Evolutionary conservation across 208 protist species (phyloP).

Genomic region (Trypanosoma theileri): DNA sequence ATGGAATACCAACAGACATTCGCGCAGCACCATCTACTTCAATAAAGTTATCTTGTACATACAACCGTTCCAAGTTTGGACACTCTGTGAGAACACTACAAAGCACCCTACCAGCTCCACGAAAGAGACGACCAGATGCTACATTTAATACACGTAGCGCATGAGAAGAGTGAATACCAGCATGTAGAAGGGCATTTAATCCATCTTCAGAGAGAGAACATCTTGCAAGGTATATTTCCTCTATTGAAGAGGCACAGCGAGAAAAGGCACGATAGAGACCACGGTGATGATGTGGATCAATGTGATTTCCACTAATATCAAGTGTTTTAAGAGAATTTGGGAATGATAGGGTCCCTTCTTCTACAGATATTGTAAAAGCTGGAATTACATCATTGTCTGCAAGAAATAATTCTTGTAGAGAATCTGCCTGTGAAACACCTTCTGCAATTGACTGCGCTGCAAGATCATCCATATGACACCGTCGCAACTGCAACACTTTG

Average conservation of each 20-base stretch:
- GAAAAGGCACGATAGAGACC: slow-evolving; percentile 35
- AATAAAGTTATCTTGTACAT: slow-evolving; percentile 56
- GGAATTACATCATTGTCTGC: slow-evolving; percentile 46
- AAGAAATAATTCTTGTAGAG: slow-evolving; percentile 34
- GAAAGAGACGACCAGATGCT: slow-evolving; percentile 42
- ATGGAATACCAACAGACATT: slow-evolving; percentile 42
- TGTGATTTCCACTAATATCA: slow-evolving; percentile 43
- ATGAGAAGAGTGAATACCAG: slow-evolving; percentile 26
- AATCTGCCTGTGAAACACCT: slow-evolving; percentile 22
- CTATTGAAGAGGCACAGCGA: slow-evolving; percentile 29
- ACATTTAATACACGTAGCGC: slow-evolving; percentile 53
- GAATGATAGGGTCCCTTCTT: slow-evolving; percentile 21
- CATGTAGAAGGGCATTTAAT: slow-evolving; percentile 25
- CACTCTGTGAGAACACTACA: slow-evolving; percentile 39
- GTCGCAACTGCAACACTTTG: slow-evolving; percentile 25
- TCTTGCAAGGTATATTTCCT: slow-evolving; percentile 47
- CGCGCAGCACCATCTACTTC: slow-evolving; percentile 53
- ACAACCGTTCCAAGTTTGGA: slow-evolving; percentile 43
- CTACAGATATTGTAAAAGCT: slow-evolving; percentile 34
- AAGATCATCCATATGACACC: slow-evolving; percentile 42
- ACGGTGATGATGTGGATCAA: slow-evolving; percentile 30
- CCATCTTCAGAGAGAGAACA: slow-evolving; percentile 43
- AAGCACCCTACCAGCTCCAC: slow-evolving; percentile 43
- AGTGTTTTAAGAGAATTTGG: slow-evolving; percentile 43
- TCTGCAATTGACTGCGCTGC: slow-evolving; percentile 33